These are phyloP conservation scores for Pythium myriotylum DNA, from an alignment of 352 stramenopile genomes.

Conservation along the genomic window DNA sequence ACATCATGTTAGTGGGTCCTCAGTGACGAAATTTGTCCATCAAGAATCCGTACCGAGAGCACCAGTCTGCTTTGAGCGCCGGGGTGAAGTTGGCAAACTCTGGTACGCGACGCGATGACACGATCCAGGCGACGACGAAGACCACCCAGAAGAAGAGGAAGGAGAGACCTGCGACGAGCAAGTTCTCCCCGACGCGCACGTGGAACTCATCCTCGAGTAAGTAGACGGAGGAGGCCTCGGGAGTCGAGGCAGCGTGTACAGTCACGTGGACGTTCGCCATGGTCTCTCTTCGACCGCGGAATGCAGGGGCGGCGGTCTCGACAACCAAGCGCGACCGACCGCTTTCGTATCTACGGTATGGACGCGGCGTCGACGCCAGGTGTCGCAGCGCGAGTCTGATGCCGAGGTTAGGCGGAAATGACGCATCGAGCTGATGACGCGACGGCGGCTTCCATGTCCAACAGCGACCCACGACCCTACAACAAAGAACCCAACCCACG, in stretches of 20 bases:
- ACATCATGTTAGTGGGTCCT: not conserved
- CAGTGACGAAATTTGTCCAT: not conserved
- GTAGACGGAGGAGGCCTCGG: slow-evolving; percentile 27
- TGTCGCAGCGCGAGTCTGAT: slow-evolving; percentile 3
- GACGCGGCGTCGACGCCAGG: not conserved
- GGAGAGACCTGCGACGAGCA: slow-evolving; percentile 50
- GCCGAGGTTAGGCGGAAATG: slow-evolving; percentile 6
- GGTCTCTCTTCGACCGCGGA: not conserved
- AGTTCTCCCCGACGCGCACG: slow-evolving; percentile 67
- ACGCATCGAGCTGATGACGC: slow-evolving; percentile 14
- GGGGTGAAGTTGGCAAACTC: slow-evolving; percentile 67
- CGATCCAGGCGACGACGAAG: slow-evolving; percentile 63
- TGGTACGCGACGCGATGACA: slow-evolving; percentile 53
- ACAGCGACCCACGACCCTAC: slow-evolving; percentile 5
- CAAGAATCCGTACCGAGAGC: slow-evolving; percentile 57
- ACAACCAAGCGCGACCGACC: not conserved
- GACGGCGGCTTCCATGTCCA: slow-evolving; percentile 5
- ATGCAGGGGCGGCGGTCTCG: not conserved
- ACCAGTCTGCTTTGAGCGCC: slow-evolving; percentile 82
- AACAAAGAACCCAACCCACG: slow-evolving; percentile 13
- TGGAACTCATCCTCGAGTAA: slow-evolving; percentile 59
- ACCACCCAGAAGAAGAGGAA: slow-evolving; percentile 75
- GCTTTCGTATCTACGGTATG: not conserved
- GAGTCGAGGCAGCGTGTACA: slow-evolving; percentile 12
- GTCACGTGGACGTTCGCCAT: slow-evolving; percentile 21